Evolutionary conservation across 371 early-diverging fungal genomes (phyloP), one percentile per base, ranked within the genome.

Genomic region (Globomyces sp.): DNA sequence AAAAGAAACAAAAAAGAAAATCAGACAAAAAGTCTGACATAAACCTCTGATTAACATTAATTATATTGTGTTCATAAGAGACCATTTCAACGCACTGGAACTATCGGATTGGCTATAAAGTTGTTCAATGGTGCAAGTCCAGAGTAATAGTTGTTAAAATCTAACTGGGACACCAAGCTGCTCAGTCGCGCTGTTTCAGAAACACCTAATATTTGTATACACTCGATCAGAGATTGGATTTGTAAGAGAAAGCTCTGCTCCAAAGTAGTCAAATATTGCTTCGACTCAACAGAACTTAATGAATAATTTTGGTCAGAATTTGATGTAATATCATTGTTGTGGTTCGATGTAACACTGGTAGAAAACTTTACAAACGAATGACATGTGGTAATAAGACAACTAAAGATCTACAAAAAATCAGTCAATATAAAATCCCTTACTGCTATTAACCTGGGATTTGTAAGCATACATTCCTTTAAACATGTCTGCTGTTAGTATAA

Each of bases 401-500:
- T 59, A 24, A 66, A 66, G 36, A 68, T 58, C 69, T 58, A 50
- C 40, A 42, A n/a, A 1, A 42, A 24, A 24, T 24, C 24, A 24
- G 24, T 24, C 24, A 24, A 24, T 24, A 24, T 24, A 58, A 4
- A 10, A 8, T 34, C 52, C 2, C 68, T 72, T 84, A 92, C 91
- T 71, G 85, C 80, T 63, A 94, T 75, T 24, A 96, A 77, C 66
- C 89, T 91, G 11, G 85, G 77, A 58, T 89, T 89, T 9, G 92
- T 92, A 57, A 96, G 75, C 87, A 95, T 92, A 68, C 92, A 92
- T 74, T 95, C 91, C 71, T 89, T 91, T 43, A 97, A 76, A 58
- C 93, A 94, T 2, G 87, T 83, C 24, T 24, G 24, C 24, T 24
- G 24, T 24, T 24, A 24, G 24, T 24, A 24, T 24, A 24, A 24